Evolutionary conservation across 805 yeast genomes (phyloP).

Genomic region (Kuraishia molischiana): DNA sequence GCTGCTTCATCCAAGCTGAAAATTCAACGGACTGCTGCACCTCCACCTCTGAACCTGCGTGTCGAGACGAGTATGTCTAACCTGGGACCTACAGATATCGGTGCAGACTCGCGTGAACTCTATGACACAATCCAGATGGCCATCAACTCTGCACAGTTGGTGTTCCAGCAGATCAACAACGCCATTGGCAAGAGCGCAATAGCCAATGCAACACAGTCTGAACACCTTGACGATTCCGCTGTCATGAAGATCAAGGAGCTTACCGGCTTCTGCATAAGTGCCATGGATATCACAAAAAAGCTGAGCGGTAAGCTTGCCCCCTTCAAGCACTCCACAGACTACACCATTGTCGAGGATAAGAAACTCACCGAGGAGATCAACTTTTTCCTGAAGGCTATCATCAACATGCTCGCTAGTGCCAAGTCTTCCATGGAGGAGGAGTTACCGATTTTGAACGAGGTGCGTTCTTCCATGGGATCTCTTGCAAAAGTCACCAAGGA

Average conservation of each 20-base stretch:
- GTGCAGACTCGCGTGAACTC: slow-evolving; percentile 15
- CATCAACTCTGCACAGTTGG: slow-evolving; percentile 62
- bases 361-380: slow-evolving; percentile 82
- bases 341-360: slow-evolving; percentile 43
- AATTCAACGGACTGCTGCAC: slow-evolving; percentile 3
- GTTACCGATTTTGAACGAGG: slow-evolving; percentile 69
- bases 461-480: slow-evolving; percentile 68
- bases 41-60: slow-evolving; percentile 6
- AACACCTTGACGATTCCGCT: slow-evolving; percentile 22
- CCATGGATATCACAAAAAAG: slow-evolving; percentile 74
- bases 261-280: slow-evolving; percentile 64
- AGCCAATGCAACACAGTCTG: slow-evolving; percentile 31
- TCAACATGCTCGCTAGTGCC: slow-evolving; percentile 75
- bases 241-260: slow-evolving; percentile 67
- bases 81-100: neutral
- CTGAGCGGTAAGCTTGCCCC: slow-evolving; percentile 45
- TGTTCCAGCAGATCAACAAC: slow-evolving; percentile 60
- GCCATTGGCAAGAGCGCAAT: slow-evolving; percentile 60
- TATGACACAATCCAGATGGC: slow-evolving; percentile 57
- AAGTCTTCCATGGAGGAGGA: slow-evolving; percentile 68
- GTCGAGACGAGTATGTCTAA: slow-evolving; percentile 5
- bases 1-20: neutral
- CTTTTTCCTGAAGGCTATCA: slow-evolving; percentile 70
- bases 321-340: slow-evolving; percentile 28
- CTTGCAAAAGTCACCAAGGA: slow-evolving; percentile 87